Conservation (phyloP, 148 eudicot species). For the Agrostemma githago region DNA sequence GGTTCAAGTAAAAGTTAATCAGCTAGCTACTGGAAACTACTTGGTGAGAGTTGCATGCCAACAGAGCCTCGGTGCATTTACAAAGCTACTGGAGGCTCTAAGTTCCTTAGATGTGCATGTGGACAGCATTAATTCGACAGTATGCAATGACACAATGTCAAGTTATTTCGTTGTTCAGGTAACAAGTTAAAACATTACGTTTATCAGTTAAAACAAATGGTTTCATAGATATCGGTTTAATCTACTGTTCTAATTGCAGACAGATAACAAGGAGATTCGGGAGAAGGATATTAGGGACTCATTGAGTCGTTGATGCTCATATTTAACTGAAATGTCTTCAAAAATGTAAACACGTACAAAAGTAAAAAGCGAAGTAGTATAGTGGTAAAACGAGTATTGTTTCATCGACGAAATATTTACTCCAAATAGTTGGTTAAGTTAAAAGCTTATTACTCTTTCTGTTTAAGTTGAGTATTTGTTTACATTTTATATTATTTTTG, state of each 20-base stretch:
- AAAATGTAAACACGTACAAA: background rate
- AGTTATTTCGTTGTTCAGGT: conserved; percentile 51
- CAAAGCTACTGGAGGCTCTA: conserved; percentile 50
- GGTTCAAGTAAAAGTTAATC: conserved; percentile 58
- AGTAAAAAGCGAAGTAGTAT: no score
- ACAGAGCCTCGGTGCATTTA: conserved; percentile 42
- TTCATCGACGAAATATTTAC: no score
- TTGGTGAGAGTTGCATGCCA: conserved; percentile 39
- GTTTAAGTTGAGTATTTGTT: no score
- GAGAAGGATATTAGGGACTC: conserved; percentile 35
- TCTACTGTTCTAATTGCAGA: conserved; percentile 27
- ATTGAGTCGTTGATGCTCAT: conserved; percentile 28
- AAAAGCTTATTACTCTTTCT: no score
- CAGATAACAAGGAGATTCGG: conserved; percentile 26
- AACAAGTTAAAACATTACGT: background rate
- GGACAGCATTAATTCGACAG: conserved; percentile 51
- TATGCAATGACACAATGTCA: conserved; percentile 34
- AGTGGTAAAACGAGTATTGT: no score
- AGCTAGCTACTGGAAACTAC: conserved; percentile 48
- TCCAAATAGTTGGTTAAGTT: no score
- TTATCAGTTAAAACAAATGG: background rate
- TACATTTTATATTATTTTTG: no score
- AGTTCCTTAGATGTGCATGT: conserved; percentile 45
- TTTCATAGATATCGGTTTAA: background rate
- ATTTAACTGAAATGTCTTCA: background rate